Conservation (phyloP, 495 filamentous ascomycete genomes). For the Articulospora tetracladia region DNA sequence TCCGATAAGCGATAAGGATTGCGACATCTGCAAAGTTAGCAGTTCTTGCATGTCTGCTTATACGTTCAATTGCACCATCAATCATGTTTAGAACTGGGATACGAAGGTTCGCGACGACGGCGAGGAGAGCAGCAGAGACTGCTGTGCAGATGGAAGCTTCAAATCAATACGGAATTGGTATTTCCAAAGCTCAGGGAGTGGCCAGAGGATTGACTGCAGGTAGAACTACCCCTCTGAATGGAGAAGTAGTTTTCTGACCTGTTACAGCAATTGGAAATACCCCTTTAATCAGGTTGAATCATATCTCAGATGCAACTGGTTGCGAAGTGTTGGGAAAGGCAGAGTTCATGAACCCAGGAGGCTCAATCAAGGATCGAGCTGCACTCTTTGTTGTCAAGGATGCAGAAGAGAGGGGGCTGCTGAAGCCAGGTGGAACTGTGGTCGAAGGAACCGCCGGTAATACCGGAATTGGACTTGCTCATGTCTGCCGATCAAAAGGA, state of each 20-base stretch:
- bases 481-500: slow-evolving; percentile 90
- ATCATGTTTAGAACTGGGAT: slow-evolving; percentile 55
- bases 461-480: slow-evolving; percentile 95
- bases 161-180: slow-evolving; percentile 54
- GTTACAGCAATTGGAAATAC: slow-evolving; percentile 85
- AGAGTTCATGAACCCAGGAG: slow-evolving; percentile 98
- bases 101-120: slow-evolving; percentile 53
- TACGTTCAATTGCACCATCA: slow-evolving; percentile 2
- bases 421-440: slow-evolving; percentile 85
- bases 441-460: slow-evolving; percentile 97
- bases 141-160: slow-evolving; percentile 42
- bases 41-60: neutral
- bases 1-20: slow-evolving; percentile 9
- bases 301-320: slow-evolving; percentile 84
- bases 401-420: slow-evolving; percentile 81
- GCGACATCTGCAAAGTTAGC: neutral
- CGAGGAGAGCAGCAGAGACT: slow-evolving; percentile 42
- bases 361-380: slow-evolving; percentile 93
- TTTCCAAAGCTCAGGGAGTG: slow-evolving; percentile 80
- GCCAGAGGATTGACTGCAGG: slow-evolving; percentile 84
- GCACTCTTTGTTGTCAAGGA: slow-evolving; percentile 91
- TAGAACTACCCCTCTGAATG: slow-evolving; percentile 36
- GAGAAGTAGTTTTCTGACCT: slow-evolving; percentile 11
- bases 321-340: slow-evolving; percentile 96
- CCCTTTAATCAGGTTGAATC: slow-evolving; percentile 85